Evolutionary conservation across 352 stramenopile species (phyloP), one percentile per base, ranked within the genome.

Genomic region (Phytophthora brassicae): DNA sequence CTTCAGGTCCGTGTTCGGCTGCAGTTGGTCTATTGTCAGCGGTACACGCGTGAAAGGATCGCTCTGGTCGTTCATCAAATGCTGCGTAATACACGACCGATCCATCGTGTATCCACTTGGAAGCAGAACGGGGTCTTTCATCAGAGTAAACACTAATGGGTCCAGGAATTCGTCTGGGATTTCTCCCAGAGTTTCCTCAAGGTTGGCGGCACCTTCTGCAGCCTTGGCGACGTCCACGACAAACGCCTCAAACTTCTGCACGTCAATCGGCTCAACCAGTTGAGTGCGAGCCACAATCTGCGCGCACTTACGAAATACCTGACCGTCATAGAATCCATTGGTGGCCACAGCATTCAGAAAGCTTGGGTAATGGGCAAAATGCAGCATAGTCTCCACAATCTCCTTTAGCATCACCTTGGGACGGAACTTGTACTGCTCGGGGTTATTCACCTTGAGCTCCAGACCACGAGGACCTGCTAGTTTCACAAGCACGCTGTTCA

Each of bases 381-480:
- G 91, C 44, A 96, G 73, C 64, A 99, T 88, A 20, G 98, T 98
- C 63, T 96, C 80, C 61, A 96, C 96, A 38, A 99, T 91, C 66
- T 99, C 95, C 26, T 90, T 84, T 1, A 99, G 83, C 90, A 99
- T 98, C 47, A 98, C 90, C 70, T 98, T 98, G 3, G 97, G 97
- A 22, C 96, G 88, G 73, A 99, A 99, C 62, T 99, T 98, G 76
- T 99, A 99, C 57, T 92, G 92, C 51, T 99, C 97, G 4, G 97
- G 96, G 75, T 99, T 98, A 35, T 97, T 96, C 24, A 99, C 81
- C 78, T 98, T 99, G 33, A 98, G 75, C 48, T 98, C 94, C 29
- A 99, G 38, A 1, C 94, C 94, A 51, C 93, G 94, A 6, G 88
- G 82, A 5, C 96, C 96, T 5, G 97, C 86, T 3, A 99, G 79